Evolutionary conservation across 2,329 filamentous ascomycete species (phyloP), one percentile per base, ranked within the genome.

Genomic region (Zymoseptoria crescenta): DNA sequence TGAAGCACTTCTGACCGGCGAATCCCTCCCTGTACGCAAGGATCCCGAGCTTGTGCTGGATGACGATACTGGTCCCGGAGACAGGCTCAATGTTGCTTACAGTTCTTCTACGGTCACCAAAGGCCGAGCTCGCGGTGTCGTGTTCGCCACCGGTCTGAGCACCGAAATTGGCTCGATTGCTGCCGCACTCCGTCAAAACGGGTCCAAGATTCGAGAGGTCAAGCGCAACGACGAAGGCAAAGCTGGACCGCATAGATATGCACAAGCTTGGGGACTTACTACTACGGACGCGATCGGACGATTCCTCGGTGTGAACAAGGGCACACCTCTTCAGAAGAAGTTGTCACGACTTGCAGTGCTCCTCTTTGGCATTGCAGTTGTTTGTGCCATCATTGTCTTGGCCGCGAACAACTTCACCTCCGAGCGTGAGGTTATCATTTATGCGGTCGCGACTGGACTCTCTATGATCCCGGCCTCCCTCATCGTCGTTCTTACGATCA

Each of bases 261-360:
- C 81, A 9, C 78, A 83, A 65, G 82, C 81, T 6, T 74, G 76
- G 50, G 72, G 77, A 24, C 73, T 79, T 48, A 86, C 83, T 3
- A 71, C 79, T 49, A 79, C 77, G 10, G 83, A 87, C 69, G 81
- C 80, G 5, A 72, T 86, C 59, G 84, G 83, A 4, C 77, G 80
- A 45, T 87, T 89, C 68, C 76, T 89, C 8, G 86, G 87, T 55
- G 80, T 88, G 60, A 86, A 83, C 57, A 81, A 88, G 57, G 91
- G 91, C 54, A 96, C 91, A 1, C 91, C 91, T 0, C 79, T 96
- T 52, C 90, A 95, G 75, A 86, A 87, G 65, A 93, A 89, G 69
- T 80, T 96, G 55, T 90, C 88, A 76, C 91, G 92, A 74, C 87
- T 96, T 68, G 91, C 91, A 28, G 85, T 94, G 50, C 72, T 90